These are phyloP conservation scores for Zarea fungicola DNA, from an alignment of 2,329 filamentous ascomycete species.

Conservation along the genomic window DNA sequence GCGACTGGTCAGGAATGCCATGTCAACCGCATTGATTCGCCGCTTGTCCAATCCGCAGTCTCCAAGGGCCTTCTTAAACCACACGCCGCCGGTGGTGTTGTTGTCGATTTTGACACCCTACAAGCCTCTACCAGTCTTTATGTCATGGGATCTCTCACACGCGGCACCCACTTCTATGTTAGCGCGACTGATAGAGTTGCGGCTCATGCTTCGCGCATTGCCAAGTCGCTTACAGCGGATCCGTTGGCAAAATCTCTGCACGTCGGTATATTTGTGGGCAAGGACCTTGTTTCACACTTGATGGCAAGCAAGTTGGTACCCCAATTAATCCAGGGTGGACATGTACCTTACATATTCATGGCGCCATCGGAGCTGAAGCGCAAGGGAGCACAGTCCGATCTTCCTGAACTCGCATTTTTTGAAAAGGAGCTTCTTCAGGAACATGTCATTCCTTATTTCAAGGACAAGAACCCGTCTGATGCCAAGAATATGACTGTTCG, in stretches of 20 bases:
- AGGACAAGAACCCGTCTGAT: not conserved
- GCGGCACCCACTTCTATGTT: slow-evolving; percentile 13
- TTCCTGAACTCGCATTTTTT: slow-evolving; percentile 7
- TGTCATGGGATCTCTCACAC: slow-evolving; percentile 9
- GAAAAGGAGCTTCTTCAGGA: slow-evolving; percentile 7
- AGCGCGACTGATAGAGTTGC: slow-evolving; percentile 11
- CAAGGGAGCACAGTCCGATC: not conserved
- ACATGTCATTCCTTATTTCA: slow-evolving; percentile 10
- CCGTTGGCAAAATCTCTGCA: not conserved
- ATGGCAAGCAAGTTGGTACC: slow-evolving; percentile 12
- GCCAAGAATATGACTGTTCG: not conserved
- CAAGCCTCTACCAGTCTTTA: not conserved
- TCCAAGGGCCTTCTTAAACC: slow-evolving; percentile 2
- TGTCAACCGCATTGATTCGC: slow-evolving; percentile 5
- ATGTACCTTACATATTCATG: slow-evolving; percentile 9
- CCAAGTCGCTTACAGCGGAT: slow-evolving; percentile 4
- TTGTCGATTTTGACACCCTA: slow-evolving; percentile 8
- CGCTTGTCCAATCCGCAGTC: slow-evolving; percentile 5
- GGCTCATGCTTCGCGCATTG: slow-evolving; percentile 9
- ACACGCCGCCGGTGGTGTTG: slow-evolving; percentile 7
- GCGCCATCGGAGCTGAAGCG: not conserved
- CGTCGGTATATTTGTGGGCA: slow-evolving; percentile 3
- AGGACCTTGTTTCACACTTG: slow-evolving; percentile 1
- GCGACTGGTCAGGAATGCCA: slow-evolving; percentile 8
- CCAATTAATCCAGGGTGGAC: not conserved